Conservation (phyloP, 1,284 basidiomycete genomes). For the Melampsora americana region DNA sequence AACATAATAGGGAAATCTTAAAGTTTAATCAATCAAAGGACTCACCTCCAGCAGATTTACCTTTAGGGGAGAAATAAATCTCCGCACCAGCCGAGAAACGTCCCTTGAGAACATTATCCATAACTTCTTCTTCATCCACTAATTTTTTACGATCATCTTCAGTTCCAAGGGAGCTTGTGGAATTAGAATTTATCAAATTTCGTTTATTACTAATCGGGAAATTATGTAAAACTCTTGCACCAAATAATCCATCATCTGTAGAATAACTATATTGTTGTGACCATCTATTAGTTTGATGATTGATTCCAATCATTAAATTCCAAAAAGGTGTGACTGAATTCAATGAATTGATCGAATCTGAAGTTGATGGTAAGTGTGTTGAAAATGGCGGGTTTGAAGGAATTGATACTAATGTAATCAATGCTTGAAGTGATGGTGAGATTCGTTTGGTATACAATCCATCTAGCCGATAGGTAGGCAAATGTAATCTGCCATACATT, state of each 20-base stretch:
- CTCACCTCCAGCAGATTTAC: slow-evolving; percentile 84
- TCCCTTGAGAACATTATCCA: slow-evolving; percentile 75
- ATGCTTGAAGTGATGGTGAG: slow-evolving; percentile 29
- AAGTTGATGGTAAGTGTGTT: slow-evolving; percentile 1
- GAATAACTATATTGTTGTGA: slow-evolving; percentile 93
- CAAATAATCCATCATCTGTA: slow-evolving; percentile 88
- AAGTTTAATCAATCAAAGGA: slow-evolving; percentile 47
- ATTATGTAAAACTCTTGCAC: slow-evolving; percentile 83
- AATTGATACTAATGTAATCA: slow-evolving; percentile 25
- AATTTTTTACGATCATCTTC: slow-evolving; percentile 60
- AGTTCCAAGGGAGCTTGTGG: slow-evolving; percentile 45
- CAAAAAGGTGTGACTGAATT: slow-evolving; percentile 16
- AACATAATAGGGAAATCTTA: no score
- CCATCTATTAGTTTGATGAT: slow-evolving; percentile 88
- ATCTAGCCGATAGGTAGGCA: slow-evolving; percentile 35
- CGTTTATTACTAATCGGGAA: slow-evolving; percentile 64
- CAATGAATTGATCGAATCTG: background rate
- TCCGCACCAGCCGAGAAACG: slow-evolving; percentile 89
- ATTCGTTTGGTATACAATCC: slow-evolving; percentile 26
- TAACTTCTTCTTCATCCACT: slow-evolving; percentile 82
- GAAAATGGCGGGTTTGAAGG: slow-evolving; percentile 3
- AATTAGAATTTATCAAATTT: background rate
- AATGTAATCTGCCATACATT: slow-evolving; percentile 32
- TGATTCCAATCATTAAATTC: slow-evolving; percentile 80
- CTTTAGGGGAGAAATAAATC: slow-evolving; percentile 86